Base-by-base conservation (phyloP, 805 yeast genomes). In the Lachancea fermentati region DNA sequence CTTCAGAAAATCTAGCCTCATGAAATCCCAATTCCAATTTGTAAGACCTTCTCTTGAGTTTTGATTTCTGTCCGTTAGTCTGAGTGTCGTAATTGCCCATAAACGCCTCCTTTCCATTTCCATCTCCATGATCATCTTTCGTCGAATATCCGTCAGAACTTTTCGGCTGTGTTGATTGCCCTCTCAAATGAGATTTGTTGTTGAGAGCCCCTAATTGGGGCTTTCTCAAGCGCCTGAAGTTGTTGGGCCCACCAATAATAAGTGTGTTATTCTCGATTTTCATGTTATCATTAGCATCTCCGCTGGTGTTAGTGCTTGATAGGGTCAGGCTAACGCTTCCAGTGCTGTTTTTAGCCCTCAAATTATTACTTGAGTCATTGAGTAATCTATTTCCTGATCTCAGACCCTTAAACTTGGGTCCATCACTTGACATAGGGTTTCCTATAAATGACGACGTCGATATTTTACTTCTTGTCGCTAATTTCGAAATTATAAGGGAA, bases 1-100 rank as follows among this genome's bases (percentile, higher is more conserved):
- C 79, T 1, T 65, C 32, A 1, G 79, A 75, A 0, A 73, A 67
- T 17, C 85, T 63, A 3, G 74, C 50, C 46, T 88, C 96, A 54
- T 89, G 97, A 50, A 85, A 65, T 9, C 49, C 46, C 12, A 58
- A 30, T 33, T 55, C 65, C 30, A 56, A 34, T 36, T 52, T 52
- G 29, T 41, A 39, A 2, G 50, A 39, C 19, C 32, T 52, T 17
- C 37, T 38, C 18, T 36, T 49, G 17, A 3, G 31, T n/a, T 22
- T 22, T 7, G 7, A 7, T 7, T 22, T 7, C 11, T 7, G 8
- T 29, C 6, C n/a, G n/a, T n/a, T 12, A 13, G 13, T 13, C 31
- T 13, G 7, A 7, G 31, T 29, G n/a, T 12, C 15, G 31, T 29
- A 5, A 29, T 29, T n/a, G n/a, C 31, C 13, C 6, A 6, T n/a